Base-by-base conservation (phyloP, 495 filamentous ascomycete species). In the Collariella sp. region DNA sequence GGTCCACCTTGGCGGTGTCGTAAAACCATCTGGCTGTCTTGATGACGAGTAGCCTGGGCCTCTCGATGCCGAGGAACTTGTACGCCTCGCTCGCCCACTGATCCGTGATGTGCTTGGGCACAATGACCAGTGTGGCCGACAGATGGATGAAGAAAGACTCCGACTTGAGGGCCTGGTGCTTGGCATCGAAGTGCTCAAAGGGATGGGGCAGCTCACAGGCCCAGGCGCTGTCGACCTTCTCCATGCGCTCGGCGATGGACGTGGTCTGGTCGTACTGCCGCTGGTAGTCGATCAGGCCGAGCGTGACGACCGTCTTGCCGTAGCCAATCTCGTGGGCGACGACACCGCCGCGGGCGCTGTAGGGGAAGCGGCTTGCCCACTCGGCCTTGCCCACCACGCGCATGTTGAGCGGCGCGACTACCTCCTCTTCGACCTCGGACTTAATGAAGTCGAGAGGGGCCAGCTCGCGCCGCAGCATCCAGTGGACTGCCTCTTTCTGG, bases 311-410 rank as follows among this genome's bases (percentile, higher is more conserved):
- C 0, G 89, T 95, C 61, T 95, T 95, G 1, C 89, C 89, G 62
- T 86, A 93, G 10, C 86, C 86, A 39, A 89, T 83, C 47, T 87
- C 76, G 56, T 91, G 85, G 4, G 86, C 86, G 1, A 89, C 72
- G 22, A 93, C 73, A 15, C 89, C 89, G 20, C 89, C 89, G 7
- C 72, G 75, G 50, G 82, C 60, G 9, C 54, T 62, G 33, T 40
- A 54, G 2, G 61, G 55, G 23, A 63, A 63, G 7, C 4, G 20
- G 33, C 79, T 68, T 1, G 67, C 44, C 22, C 74, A 77, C 26
- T 73, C 70, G 2, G 80, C 87, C 10, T 68, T 66, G n/a, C 72
- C 82, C 57, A 84, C 75, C 1, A 82, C 75, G 19, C 84, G 78
- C 72, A 85, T 80, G 42, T 79, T 78, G 39, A 89, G 64, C 7